Evolutionary conservation across 495 filamentous ascomycete species (phyloP).

Genomic region (Aspergillus egyptiacus): DNA sequence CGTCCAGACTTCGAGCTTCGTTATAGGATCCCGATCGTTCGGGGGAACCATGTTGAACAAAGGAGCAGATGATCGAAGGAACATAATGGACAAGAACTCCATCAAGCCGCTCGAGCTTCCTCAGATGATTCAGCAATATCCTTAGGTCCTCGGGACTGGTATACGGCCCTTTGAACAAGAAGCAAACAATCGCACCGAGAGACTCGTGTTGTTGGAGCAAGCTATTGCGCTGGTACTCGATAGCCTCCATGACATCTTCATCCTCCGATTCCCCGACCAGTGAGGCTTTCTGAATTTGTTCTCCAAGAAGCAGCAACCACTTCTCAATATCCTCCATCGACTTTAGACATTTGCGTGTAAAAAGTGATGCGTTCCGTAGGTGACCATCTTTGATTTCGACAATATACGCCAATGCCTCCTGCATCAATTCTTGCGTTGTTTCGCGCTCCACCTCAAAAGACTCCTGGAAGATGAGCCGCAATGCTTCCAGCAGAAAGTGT

Average conservation of each 20-base stretch:
- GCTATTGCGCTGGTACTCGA: slow-evolving; percentile 65
- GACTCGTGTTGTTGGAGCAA: slow-evolving; percentile 82
- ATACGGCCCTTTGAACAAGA: slow-evolving; percentile 68
- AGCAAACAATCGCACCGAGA: slow-evolving; percentile 67
- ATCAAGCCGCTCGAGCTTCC: slow-evolving; percentile 66
- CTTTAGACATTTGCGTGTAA: slow-evolving; percentile 62
- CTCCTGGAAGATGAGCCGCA: slow-evolving; percentile 67
- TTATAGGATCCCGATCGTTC: slow-evolving; percentile 55
- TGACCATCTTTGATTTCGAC: slow-evolving; percentile 40
- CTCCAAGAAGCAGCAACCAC: slow-evolving; percentile 64
- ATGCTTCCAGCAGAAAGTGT: slow-evolving; percentile 70
- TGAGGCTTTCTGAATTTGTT: slow-evolving; percentile 62
- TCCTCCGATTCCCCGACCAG: slow-evolving; percentile 58
- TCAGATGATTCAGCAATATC: slow-evolving; percentile 56
- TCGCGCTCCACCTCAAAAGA: slow-evolving; percentile 54
- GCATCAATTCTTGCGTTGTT: slow-evolving; percentile 35
- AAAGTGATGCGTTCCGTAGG: slow-evolving; percentile 43
- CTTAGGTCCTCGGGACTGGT: slow-evolving; percentile 66
- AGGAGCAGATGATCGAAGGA: slow-evolving; percentile 66
- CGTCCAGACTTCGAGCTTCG: slow-evolving; percentile 63
- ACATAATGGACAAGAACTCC: slow-evolving; percentile 69
- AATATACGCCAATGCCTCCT: slow-evolving; percentile 37
- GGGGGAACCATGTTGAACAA: slow-evolving; percentile 66
- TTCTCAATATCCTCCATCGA: slow-evolving; percentile 67
- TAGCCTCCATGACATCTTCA: slow-evolving; percentile 58